Evolutionary conservation across 129 eudicot species (phyloP).

Genomic region (Centrapalus pauciflorus): DNA sequence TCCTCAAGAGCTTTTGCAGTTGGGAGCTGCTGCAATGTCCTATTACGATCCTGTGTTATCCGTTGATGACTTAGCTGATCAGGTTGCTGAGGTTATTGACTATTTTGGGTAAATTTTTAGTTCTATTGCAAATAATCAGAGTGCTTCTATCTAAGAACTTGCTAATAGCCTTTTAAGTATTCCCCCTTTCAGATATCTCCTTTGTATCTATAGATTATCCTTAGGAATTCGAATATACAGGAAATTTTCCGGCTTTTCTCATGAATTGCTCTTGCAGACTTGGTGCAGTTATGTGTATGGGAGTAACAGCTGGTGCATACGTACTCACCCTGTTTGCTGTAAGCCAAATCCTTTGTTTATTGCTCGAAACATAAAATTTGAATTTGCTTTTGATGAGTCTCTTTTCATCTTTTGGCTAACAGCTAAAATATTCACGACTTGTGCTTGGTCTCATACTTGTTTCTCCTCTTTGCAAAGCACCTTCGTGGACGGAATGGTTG

Average conservation of each 20-base stretch:
- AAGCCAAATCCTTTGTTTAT: constrained; percentile 25
- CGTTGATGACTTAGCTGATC: constrained; percentile 91
- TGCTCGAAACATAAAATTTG: not conserved
- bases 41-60: constrained; percentile 50
- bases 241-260: not conserved
- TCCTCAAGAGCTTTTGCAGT: constrained; percentile 68
- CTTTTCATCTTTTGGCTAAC: constrained; percentile 19
- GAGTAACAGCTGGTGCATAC: constrained; percentile 98
- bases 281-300: constrained; percentile 89
- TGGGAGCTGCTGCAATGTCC: constrained; percentile 62
- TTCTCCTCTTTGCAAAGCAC: constrained; percentile 85
- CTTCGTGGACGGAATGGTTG: constrained; percentile 98
- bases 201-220: not conserved
- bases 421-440: constrained; percentile 66
- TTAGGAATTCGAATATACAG: not conserved
- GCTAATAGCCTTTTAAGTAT: not conserved
- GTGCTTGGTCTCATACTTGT: constrained; percentile 86
- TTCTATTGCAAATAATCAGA: not conserved
- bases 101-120: constrained; percentile 63
- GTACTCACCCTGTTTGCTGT: constrained; percentile 86
- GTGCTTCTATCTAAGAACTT: not conserved
- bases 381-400: not conserved
- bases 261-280: constrained; percentile 45
- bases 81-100: constrained; percentile 81
- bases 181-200: not conserved